Evolutionary conservation across 225 moss, liverwort and hornwort genomes (phyloP).

Genomic region (Physcomitrium patens): DNA sequence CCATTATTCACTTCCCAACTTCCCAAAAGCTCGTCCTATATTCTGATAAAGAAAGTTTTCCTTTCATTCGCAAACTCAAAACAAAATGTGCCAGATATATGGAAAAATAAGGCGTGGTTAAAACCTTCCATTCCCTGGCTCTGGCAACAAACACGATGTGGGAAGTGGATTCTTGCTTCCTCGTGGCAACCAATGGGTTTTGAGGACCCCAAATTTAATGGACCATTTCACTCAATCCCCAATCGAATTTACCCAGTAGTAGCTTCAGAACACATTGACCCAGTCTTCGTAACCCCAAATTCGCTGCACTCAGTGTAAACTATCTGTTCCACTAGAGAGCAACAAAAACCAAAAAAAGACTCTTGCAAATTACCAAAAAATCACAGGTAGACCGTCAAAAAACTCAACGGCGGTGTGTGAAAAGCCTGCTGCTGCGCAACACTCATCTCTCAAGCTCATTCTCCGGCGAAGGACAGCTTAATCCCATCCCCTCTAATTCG

Average conservation of each 20-base stretch:
- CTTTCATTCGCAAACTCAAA: not conserved
- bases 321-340: not conserved
- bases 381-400: not conserved
- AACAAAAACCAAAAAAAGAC: conserved; percentile 2
- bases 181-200: not conserved
- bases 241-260: not conserved
- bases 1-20: conserved; percentile 26
- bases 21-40: conserved; percentile 20
- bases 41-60: not conserved
- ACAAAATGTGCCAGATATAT: conserved; percentile 9
- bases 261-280: not conserved
- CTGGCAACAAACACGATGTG: not conserved
- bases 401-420: conserved; percentile 13
- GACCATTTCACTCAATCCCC: conserved; percentile 1
- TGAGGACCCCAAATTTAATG: not conserved
- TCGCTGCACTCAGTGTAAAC: conserved; percentile 27
- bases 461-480: conserved; percentile 10
- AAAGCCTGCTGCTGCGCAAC: conserved; percentile 9
- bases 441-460: conserved; percentile 20
- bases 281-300: conserved; percentile 23
- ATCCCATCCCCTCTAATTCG: conserved; percentile 11
- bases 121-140: not conserved
- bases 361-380: conserved; percentile 4
- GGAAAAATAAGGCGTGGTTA: not conserved
- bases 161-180: not conserved